Evolutionary conservation across 352 stramenopile species (phyloP), one percentile per base, ranked within the genome.

Genomic region (Pythium sukuiense): DNA sequence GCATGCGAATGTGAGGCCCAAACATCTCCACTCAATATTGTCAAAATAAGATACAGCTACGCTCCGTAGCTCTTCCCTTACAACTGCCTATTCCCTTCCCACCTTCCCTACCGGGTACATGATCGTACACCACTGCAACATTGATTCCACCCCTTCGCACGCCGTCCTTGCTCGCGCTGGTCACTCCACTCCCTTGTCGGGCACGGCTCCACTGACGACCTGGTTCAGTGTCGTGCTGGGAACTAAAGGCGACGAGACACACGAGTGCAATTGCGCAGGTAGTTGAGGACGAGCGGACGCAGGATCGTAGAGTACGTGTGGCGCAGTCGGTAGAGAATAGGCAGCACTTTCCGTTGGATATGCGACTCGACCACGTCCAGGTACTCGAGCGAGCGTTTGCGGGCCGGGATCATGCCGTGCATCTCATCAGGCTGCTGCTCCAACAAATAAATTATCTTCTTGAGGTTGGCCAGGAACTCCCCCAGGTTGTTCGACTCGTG

Each of bases 371-470:
- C 83, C 50, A 90, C 77, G 64, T 92, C 79, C 57, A 94, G 66
- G 55, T 92, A 92, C 69, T 86, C 84, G 9, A 92, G 73, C 24
- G 80, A 88, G 55, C 84, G 81, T 69, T 92, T 92, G 26, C 80
- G 76, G 13, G 72, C 63, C 43, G 84, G 80, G 69, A 92, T 92
- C 78, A 92, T 90, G 32, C 83, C 83, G 59, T 74, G 79, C 55
- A 85, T 78, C 64, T 94, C 85, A 48, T 80, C 78, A 30, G 81
- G 83, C 53, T 89, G 83, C 73, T 94, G 86, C 65, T 91, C 83
- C 54, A 94, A 73, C 79, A 94, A 85, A 88, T 90, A 91, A 86
- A 92, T 91, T 83, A 94, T 92, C 68, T 92, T 92, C 73, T 92
- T 94, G 65, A 94, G 80, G 74, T 92, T 94, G 57, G 80, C 74